Base-by-base conservation (phyloP, 2,329 filamentous ascomycete genomes). In the Chaetomiaceae sp. region DNA sequence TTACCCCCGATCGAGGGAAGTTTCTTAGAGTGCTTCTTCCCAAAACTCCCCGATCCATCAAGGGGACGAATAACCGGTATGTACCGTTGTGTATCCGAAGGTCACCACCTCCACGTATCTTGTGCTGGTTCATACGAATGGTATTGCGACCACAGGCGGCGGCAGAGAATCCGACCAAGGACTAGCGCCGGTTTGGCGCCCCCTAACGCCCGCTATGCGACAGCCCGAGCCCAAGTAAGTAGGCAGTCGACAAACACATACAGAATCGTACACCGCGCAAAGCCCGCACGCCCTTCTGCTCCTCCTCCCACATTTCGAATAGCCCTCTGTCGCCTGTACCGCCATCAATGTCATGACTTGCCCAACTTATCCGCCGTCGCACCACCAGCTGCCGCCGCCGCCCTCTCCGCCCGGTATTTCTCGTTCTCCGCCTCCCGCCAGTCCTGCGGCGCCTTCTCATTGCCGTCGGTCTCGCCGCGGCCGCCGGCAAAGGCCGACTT, bases 341-440 rank as follows among this genome's bases (percentile, higher is more conserved):
- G 20, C 18, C 17, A 17, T 12, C 12, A 17, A 15, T 24, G 47
- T 47, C 45, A 50, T 45, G 45, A 24, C 33, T 47, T 40, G 2
- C 14, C 32, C 19, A 22, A 18, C 32, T 17, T n/a, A n/a, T n/a
- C n/a, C n/a, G n/a, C n/a, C n/a, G n/a, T n/a, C n/a, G n/a, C n/a
- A n/a, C n/a, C n/a, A n/a, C n/a, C n/a, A n/a, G n/a, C n/a, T n/a
- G n/a, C 38, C 19, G 39, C 39, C 32, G 33, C 42, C 3, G 48
- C 35, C 4, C 37, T 37, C 12, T 32, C 49, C 26, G 47, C 67
- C 38, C 70, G 64, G 58, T 75, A 81, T 61, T 75, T 76, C 59
- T 83, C 77, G 55, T 83, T 83, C 68, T 84, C 80, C 15, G 75
- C 57, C 57, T 83, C 79, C 52, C 80, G 70, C 80, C 80, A 84